phyloP scores from a whole-genome alignment of 108 stramenopile species.

The Nannochloropsis granulata region DNA sequence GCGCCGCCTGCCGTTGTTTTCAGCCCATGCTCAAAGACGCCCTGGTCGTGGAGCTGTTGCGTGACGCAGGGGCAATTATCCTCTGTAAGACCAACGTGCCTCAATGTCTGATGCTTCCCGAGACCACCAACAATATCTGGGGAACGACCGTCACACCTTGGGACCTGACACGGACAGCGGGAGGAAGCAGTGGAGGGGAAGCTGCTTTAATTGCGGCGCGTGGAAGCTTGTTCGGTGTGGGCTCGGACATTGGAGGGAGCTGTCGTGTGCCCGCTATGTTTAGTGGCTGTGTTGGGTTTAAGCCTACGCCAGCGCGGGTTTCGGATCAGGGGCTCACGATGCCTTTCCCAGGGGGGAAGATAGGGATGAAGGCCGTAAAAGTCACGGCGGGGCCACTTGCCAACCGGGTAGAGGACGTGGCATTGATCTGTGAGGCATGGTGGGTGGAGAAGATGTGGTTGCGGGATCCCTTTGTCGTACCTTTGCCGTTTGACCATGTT shows the following conservation, averaged over 20 bases:
- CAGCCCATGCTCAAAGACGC: constrained; percentile 19
- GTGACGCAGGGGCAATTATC: constrained; percentile 39
- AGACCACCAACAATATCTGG: constrained; percentile 33
- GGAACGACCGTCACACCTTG: constrained; percentile 35
- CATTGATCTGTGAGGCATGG: constrained; percentile 24
- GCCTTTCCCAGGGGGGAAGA: not conserved
- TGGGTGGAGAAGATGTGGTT: constrained; percentile 15
- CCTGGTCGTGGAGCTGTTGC: constrained; percentile 30
- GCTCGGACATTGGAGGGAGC: constrained; percentile 42
- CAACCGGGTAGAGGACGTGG: constrained; percentile 27
- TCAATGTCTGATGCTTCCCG: constrained; percentile 36
- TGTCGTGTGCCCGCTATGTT: constrained; percentile 35
- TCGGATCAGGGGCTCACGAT: not conserved
- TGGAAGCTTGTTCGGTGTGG: constrained; percentile 27
- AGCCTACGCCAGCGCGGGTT: constrained; percentile 31
- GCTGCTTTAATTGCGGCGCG: constrained; percentile 27
- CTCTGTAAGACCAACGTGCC: constrained; percentile 37
- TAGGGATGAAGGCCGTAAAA: not conserved
- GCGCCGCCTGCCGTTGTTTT: not conserved
- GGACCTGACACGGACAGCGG: constrained; percentile 28
- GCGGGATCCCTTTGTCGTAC: not conserved
- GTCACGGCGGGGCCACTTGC: constrained; percentile 24
- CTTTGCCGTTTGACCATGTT: constrained; percentile 3
- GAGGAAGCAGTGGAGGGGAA: constrained; percentile 41
- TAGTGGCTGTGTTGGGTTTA: constrained; percentile 36